A percentile compares a stretch with the other conserved stretches of the same genome.
These are phyloP conservation scores for Trichoderma afroharzianum DNA, from an alignment of 2,329 filamentous ascomycete genomes.

Conservation along the genomic window DNA sequence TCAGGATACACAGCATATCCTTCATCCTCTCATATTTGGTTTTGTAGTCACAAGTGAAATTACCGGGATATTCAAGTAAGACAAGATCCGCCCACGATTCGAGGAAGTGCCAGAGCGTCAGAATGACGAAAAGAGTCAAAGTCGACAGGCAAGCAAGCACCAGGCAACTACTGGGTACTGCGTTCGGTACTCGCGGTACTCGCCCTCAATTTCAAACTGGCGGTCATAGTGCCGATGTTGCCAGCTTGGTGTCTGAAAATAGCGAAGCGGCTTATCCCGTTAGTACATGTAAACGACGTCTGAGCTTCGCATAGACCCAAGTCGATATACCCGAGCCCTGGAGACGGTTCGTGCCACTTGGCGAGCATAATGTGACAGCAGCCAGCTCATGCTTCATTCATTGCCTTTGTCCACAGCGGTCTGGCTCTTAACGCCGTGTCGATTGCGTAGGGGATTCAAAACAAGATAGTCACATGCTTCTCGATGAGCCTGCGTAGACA, in stretches of 20 bases:
- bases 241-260: background rate
- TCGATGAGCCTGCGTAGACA: background rate
- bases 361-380: background rate
- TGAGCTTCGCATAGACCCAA: background rate
- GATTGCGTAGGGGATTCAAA: background rate
- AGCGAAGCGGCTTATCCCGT: background rate
- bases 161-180: background rate
- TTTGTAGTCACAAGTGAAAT: background rate
- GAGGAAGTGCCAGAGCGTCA: conserved; percentile 7
- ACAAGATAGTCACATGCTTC: conserved; percentile 3
- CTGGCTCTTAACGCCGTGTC: background rate
- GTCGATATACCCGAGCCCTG: background rate
- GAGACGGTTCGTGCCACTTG: conserved; percentile 9
- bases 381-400: background rate
- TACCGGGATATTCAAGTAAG: conserved; percentile 10
- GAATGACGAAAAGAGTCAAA: conserved; percentile 1
- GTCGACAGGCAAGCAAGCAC: background rate
- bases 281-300: background rate
- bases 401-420: background rate
- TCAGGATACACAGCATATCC: conserved; percentile 9
- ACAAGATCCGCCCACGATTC: conserved; percentile 15
- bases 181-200: background rate
- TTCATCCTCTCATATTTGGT: background rate
- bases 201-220: background rate
- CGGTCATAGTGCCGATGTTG: background rate